phyloP scores from a whole-genome alignment of 164 flowering plant genomes.

The Vitis rupestris region DNA sequence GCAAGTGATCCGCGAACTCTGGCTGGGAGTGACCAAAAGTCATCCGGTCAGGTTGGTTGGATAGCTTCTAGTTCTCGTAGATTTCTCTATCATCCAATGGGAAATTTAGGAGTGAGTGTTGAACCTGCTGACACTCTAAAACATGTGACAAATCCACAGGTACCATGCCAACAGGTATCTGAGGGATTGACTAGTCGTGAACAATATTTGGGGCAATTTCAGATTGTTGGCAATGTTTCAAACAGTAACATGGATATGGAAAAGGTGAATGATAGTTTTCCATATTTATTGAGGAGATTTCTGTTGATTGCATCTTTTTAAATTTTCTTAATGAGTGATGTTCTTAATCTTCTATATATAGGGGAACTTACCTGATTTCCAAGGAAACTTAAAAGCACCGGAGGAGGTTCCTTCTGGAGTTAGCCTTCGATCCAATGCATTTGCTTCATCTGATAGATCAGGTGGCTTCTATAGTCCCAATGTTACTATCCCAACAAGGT shows the following conservation, averaged over 20 bases:
- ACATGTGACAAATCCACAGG: not conserved
- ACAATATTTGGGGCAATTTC: constrained; percentile 13
- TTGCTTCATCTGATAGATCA: constrained; percentile 13
- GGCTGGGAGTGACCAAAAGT: constrained; percentile 9
- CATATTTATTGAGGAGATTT: not conserved
- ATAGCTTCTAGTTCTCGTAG: constrained; percentile 13
- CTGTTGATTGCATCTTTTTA: not conserved
- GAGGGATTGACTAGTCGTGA: constrained; percentile 11
- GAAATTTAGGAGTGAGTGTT: constrained; percentile 1
- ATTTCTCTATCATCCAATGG: constrained; percentile 3
- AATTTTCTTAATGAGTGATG: not conserved
- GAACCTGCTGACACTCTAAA: not conserved
- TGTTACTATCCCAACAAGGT: constrained; percentile 26
- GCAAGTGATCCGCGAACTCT: constrained; percentile 26
- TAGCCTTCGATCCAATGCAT: constrained; percentile 11
- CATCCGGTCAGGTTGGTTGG: constrained; percentile 33
- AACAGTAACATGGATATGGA: constrained; percentile 5
- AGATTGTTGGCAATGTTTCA: constrained; percentile 16
- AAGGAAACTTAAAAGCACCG: constrained; percentile 20
- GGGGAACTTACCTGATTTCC: constrained; percentile 19
- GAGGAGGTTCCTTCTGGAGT: constrained; percentile 17
- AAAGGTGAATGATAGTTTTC: constrained; percentile 13
- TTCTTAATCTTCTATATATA: constrained; percentile 5
- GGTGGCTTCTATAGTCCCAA: constrained; percentile 15
- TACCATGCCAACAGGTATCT: constrained; percentile 10